Percentiles rank a stretch among this genome's conserved stretches.
phyloP scores from a whole-genome alignment of 2,329 filamentous ascomycete genomes.

The Colletotrichum kahawae region DNA sequence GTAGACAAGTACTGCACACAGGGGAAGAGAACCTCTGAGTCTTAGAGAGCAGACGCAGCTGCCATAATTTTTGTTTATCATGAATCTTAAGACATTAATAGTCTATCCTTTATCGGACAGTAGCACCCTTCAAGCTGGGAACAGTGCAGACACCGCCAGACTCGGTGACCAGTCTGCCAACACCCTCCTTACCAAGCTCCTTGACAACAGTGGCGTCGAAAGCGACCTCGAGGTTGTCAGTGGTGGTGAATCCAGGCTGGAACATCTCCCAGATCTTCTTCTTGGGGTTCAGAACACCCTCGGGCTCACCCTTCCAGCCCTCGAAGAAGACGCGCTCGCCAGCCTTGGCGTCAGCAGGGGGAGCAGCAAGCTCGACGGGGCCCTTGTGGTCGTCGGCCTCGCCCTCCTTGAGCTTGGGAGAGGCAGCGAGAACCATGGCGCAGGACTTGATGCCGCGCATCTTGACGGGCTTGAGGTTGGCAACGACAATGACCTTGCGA shows the following conservation, averaged over 20 bases:
- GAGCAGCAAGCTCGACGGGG: constrained; percentile 89
- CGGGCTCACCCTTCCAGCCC: constrained; percentile 91
- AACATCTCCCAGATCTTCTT: constrained; percentile 99
- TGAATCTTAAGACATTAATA: not conserved
- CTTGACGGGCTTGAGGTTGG: constrained; percentile 98
- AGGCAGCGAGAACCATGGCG: constrained; percentile 95
- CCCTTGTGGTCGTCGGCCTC: constrained; percentile 86
- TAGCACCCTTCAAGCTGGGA: constrained; percentile 77
- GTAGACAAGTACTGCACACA: not conserved
- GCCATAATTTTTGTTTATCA: not conserved
- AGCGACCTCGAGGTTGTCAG: constrained; percentile 77
- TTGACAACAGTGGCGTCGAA: constrained; percentile 84
- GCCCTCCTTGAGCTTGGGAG: constrained; percentile 80
- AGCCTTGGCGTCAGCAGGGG: constrained; percentile 78
- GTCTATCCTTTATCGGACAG: constrained; percentile 69
- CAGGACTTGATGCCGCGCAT: constrained; percentile 86
- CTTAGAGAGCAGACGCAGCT: not conserved
- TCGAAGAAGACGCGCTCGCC: constrained; percentile 93
- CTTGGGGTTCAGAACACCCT: constrained; percentile 95
- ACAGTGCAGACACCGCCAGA: constrained; percentile 84
- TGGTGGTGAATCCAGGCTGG: constrained; percentile 95
- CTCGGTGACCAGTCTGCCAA: constrained; percentile 75
- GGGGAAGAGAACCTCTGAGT: not conserved
- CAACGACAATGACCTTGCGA: constrained; percentile 93
- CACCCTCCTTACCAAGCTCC: constrained; percentile 73